Conservation (phyloP, 148 eudicot species). For the Tetragonia tetragonoides region DNA sequence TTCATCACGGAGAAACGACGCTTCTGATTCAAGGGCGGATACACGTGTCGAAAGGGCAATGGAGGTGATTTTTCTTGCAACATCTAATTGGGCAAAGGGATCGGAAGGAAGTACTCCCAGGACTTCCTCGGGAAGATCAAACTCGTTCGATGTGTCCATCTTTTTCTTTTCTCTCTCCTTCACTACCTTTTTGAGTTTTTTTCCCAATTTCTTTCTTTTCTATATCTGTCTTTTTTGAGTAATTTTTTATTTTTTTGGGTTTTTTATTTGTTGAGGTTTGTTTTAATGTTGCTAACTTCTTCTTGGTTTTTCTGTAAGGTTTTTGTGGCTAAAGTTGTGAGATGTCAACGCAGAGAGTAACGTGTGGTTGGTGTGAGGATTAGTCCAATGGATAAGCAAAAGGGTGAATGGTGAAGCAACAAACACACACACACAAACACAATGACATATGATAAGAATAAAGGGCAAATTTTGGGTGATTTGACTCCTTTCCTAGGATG, state of each 20-base stretch:
- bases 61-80: slow-evolving; percentile 96
- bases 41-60: slow-evolving; percentile 92
- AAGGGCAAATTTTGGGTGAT: too few relatives aligned
- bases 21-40: slow-evolving; percentile 72
- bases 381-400: slow-evolving; percentile 4
- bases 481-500: too few relatives aligned
- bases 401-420: not conserved
- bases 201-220: not conserved
- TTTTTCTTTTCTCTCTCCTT: not conserved
- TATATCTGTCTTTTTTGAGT: not conserved
- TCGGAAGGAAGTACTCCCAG: slow-evolving; percentile 64
- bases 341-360: not conserved
- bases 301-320: not conserved
- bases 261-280: not conserved
- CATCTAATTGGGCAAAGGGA: slow-evolving; percentile 87
- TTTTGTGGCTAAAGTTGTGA: not conserved
- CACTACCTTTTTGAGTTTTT: not conserved
- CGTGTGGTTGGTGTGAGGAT: slow-evolving; percentile 19
- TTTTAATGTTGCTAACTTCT: not conserved
- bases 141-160: slow-evolving; percentile 19
- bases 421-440: too few relatives aligned
- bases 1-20: slow-evolving; percentile 43
- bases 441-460: too few relatives aligned
- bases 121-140: slow-evolving; percentile 73
- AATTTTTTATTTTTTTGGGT: not conserved